These are phyloP conservation scores for Solanum hybrid DNA, from an alignment of 305 asterid genomes.

Conservation along the genomic window DNA sequence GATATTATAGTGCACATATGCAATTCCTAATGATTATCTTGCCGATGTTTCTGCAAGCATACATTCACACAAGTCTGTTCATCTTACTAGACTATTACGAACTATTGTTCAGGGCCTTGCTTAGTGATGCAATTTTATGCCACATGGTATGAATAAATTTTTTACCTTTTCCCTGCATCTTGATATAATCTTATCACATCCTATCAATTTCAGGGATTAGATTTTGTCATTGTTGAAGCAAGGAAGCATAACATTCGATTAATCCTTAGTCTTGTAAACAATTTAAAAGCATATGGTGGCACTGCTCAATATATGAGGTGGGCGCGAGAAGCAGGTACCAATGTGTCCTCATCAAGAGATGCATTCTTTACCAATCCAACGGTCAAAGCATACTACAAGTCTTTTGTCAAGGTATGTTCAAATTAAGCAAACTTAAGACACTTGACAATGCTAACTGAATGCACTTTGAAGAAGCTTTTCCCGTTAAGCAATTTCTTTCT, in stretches of 20 bases:
- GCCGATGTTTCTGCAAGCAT: background rate
- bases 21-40: background rate
- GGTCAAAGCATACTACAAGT: conserved; percentile 35
- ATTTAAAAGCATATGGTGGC: conserved; percentile 57
- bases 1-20: background rate
- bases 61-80: background rate
- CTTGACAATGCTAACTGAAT: background rate
- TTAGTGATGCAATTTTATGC: background rate
- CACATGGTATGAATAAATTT: background rate
- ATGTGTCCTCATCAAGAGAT: conserved; percentile 29
- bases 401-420: conserved; percentile 39
- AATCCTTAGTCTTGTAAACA: conserved; percentile 49
- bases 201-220: conserved; percentile 34
- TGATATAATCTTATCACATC: background rate
- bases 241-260: conserved; percentile 39
- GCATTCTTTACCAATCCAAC: conserved; percentile 37
- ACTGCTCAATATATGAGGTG: conserved; percentile 49
- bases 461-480: background rate
- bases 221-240: conserved; percentile 45
- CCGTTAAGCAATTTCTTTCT: background rate
- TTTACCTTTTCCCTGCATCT: background rate
- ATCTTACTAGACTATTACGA: background rate
- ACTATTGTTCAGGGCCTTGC: background rate
- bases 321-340: conserved; percentile 42
- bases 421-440: background rate